Evolutionary conservation across 176 grass and related monocot genomes (phyloP).

Genomic region (Alloteropsis semialata): DNA sequence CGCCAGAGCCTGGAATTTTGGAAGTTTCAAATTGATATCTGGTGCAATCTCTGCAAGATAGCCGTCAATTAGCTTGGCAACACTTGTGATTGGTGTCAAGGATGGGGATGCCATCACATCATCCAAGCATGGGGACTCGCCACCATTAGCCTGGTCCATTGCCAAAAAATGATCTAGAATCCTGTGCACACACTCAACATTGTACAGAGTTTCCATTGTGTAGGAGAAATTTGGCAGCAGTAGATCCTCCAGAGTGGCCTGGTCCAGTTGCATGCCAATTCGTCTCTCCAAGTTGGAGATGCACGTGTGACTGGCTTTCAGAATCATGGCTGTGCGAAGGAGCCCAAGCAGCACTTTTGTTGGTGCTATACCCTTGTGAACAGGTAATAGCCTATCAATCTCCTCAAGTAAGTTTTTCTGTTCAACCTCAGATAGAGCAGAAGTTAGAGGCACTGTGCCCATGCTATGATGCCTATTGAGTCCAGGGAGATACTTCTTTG

Average conservation of each 20-base stretch:
- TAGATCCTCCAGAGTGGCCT: conserved; percentile 79
- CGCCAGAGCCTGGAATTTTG: conserved; percentile 73
- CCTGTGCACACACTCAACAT: conserved; percentile 84
- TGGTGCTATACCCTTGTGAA: conserved; percentile 63
- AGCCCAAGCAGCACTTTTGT: conserved; percentile 77
- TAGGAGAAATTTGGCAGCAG: conserved; percentile 81
- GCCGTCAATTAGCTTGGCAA: conserved; percentile 78
- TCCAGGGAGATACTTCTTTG: conserved; percentile 74
- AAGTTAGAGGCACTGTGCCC: conserved; percentile 28
- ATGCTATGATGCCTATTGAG: conserved; percentile 71
- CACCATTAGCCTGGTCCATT: conserved; percentile 70
- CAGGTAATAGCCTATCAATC: conserved; percentile 58
- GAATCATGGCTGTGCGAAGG: conserved; percentile 81
- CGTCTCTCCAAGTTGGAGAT: conserved; percentile 74
- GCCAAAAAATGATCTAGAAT: conserved; percentile 84
- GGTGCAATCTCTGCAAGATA: conserved; percentile 90
- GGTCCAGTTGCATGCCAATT: conserved; percentile 79
- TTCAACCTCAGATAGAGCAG: conserved; percentile 62
- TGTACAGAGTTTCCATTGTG: conserved; percentile 91
- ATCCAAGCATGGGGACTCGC: conserved; percentile 56
- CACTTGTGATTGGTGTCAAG: conserved; percentile 51
- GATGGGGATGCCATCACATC: conserved; percentile 68
- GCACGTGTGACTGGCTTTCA: conserved; percentile 57
- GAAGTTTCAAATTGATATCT: conserved; percentile 77
- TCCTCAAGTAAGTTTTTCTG: conserved; percentile 84